These are phyloP conservation scores for Cladosporium oxysporum DNA, from an alignment of 2,329 filamentous ascomycete species.

Conservation along the genomic window DNA sequence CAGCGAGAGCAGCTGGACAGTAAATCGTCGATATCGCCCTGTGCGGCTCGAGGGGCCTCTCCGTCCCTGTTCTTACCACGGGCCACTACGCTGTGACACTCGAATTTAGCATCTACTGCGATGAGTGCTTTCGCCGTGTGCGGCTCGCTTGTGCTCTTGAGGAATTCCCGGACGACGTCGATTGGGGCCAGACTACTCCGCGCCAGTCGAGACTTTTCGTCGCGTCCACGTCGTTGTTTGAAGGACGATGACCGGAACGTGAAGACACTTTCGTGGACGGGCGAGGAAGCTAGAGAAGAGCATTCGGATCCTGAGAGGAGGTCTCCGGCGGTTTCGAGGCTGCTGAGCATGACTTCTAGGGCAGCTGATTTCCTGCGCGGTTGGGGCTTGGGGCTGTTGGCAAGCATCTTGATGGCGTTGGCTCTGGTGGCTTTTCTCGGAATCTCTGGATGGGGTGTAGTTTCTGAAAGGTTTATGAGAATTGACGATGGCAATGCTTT, in stretches of 20 bases:
- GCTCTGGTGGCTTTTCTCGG: background rate
- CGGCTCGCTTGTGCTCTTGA: background rate
- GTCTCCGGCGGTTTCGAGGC: background rate
- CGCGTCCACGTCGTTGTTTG: background rate
- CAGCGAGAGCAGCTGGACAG: background rate
- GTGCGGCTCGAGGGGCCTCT: background rate
- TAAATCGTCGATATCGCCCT: background rate
- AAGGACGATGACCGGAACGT: background rate
- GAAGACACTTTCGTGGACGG: background rate
- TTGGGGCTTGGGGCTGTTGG: background rate
- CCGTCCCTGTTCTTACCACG: background rate
- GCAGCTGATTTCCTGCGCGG: background rate
- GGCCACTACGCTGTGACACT: background rate
- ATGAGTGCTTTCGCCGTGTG: background rate
- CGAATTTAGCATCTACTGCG: background rate
- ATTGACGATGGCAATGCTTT: no score
- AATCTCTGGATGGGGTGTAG: no score
- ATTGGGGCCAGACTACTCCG: background rate
- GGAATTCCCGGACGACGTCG: background rate
- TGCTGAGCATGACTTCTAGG: background rate
- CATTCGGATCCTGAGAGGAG: slow-evolving; percentile 5
- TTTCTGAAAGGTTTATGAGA: no score
- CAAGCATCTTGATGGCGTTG: background rate
- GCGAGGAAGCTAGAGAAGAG: background rate
- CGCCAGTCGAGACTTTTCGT: background rate